Percentiles rank a stretch among this genome's conserved stretches.
These are phyloP conservation scores for Hermanozyma aechmeae DNA, from an alignment of 805 yeast species.

Conservation along the genomic window DNA sequence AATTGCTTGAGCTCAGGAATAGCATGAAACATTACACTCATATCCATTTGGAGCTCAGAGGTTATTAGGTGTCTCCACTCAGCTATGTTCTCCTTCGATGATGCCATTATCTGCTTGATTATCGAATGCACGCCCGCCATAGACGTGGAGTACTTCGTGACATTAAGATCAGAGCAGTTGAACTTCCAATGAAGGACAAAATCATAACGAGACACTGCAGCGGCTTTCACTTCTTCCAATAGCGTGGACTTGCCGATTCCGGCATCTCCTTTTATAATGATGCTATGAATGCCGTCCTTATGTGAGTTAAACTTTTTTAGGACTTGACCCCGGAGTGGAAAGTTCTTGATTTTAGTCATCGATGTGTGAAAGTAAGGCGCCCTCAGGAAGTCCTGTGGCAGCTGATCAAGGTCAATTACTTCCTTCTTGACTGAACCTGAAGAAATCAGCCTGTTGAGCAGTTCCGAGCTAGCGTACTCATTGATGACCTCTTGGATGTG, in stretches of 20 bases:
- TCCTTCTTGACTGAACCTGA: not conserved
- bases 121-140: constrained; percentile 29
- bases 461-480: constrained; percentile 5
- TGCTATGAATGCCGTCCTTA: constrained; percentile 12
- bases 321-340: constrained; percentile 1
- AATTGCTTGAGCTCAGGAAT: constrained; percentile 37
- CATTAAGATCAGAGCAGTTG: constrained; percentile 13
- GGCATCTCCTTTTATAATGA: constrained; percentile 28
- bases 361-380: constrained; percentile 6
- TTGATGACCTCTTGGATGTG: constrained; percentile 22
- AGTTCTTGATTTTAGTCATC: constrained; percentile 1
- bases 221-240: constrained; percentile 27
- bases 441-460: not conserved
- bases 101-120: constrained; percentile 32
- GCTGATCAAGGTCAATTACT: not conserved
- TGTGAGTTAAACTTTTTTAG: constrained; percentile 3
- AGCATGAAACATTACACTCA: constrained; percentile 29
- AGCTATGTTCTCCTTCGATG: constrained; percentile 22
- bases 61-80: constrained; percentile 34
- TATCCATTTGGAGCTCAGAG: constrained; percentile 29
- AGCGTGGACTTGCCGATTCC: constrained; percentile 41
- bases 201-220: constrained; percentile 20
- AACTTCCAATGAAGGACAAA: constrained; percentile 25
- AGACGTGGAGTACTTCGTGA: constrained; percentile 26
- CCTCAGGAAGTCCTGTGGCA: not conserved